phyloP scores from a whole-genome alignment of 2,329 filamentous ascomycete genomes.

The Beauveria scarabaeidicola region DNA sequence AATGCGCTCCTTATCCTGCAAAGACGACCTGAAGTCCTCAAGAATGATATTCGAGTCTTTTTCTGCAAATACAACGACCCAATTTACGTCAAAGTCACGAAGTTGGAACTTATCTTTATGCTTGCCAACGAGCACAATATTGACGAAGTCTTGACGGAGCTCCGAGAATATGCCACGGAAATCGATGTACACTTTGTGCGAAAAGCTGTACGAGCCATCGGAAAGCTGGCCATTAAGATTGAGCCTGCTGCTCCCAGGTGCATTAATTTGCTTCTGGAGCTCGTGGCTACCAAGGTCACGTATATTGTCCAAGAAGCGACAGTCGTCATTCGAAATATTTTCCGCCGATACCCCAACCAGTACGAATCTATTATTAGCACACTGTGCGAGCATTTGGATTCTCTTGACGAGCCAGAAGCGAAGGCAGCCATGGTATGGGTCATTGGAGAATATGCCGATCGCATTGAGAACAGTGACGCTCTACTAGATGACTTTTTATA shows the following conservation, averaged over 20 bases:
- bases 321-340: slow-evolving; percentile 97
- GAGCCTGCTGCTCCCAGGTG: slow-evolving; percentile 85
- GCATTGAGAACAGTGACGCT: slow-evolving; percentile 93
- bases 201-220: slow-evolving; percentile 94
- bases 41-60: slow-evolving; percentile 96
- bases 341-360: slow-evolving; percentile 97
- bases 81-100: slow-evolving; percentile 98
- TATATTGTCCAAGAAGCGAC: slow-evolving; percentile 99
- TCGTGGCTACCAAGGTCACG: slow-evolving; percentile 95
- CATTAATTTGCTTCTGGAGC: slow-evolving; percentile 84
- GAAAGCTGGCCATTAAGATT: slow-evolving; percentile 97
- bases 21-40: slow-evolving; percentile 80
- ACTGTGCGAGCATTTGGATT: slow-evolving; percentile 91
- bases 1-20: slow-evolving; percentile 94
- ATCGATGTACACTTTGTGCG: slow-evolving; percentile 98
- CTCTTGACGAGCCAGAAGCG: slow-evolving; percentile 91
- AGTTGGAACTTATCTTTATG: slow-evolving; percentile 98
- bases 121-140: slow-evolving; percentile 93
- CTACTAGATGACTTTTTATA: slow-evolving; percentile 92
- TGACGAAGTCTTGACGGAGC: slow-evolving; percentile 83
- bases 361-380: slow-evolving; percentile 97
- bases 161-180: slow-evolving; percentile 94
- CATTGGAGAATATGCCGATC: slow-evolving; percentile 93
- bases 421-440: slow-evolving; percentile 99
- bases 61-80: slow-evolving; percentile 99